Conservation (phyloP, 176 grass and related monocot species). For the Oryza meridionalis region DNA sequence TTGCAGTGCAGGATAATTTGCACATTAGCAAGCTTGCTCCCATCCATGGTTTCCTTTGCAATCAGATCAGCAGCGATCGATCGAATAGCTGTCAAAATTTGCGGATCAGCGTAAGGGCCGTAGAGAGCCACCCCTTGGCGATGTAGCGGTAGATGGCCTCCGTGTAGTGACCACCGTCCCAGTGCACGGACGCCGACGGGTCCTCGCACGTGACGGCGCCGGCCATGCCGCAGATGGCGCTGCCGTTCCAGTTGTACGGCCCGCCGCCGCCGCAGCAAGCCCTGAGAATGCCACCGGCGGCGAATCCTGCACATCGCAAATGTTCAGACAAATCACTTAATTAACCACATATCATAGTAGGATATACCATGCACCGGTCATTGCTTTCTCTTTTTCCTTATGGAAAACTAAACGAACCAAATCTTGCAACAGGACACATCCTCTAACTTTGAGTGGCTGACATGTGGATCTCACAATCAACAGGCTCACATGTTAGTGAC, state of each 20-base stretch:
- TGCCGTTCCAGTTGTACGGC: conserved; percentile 29
- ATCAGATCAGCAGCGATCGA: background rate
- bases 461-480: too few species aligned
- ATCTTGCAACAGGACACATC: too few species aligned
- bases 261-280: conserved; percentile 13
- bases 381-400: too few species aligned
- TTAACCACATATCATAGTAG: too few species aligned
- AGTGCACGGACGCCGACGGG: background rate
- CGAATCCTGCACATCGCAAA: background rate
- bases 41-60: too few species aligned
- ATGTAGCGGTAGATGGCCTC: conserved; percentile 20
- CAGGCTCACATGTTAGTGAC: too few species aligned
- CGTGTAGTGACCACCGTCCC: conserved; percentile 46
- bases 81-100: background rate
- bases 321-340: too few species aligned
- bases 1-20: too few species aligned
- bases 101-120: conserved; percentile 26
- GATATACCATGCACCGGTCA: too few species aligned
- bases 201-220: background rate
- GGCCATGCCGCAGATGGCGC: conserved; percentile 12
- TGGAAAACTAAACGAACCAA: too few species aligned
- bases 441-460: too few species aligned
- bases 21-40: too few species aligned
- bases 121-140: conserved; percentile 14
- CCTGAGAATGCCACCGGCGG: fast-evolving